Conservation (phyloP, 164 flowering plant species). For the Berberis vulgaris region DNA sequence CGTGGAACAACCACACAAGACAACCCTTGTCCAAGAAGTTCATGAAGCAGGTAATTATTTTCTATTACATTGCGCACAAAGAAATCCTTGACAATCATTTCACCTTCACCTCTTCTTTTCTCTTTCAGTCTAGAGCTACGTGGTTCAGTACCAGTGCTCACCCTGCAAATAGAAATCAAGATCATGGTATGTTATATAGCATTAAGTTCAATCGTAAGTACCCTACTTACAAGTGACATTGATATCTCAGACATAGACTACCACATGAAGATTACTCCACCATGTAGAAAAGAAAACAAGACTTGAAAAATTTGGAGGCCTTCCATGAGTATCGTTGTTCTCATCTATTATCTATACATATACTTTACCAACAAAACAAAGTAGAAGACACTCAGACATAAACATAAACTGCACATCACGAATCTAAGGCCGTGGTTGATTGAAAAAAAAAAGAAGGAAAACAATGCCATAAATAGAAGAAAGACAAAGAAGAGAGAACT, state of each 20-base stretch:
- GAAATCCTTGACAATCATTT: conserved; percentile 62
- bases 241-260: neutral
- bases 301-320: neutral
- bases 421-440: too few species aligned
- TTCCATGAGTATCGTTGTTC: too few species aligned
- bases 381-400: too few species aligned
- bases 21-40: conserved; percentile 63
- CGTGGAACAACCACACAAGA: conserved; percentile 64
- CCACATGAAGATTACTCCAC: neutral
- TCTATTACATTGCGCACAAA: conserved; percentile 61
- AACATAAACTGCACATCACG: too few species aligned
- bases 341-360: too few species aligned
- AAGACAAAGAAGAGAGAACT: too few species aligned
- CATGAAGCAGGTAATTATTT: conserved; percentile 60
- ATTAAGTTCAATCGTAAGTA: too few species aligned
- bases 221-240: neutral
- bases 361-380: too few species aligned
- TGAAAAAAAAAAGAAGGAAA: too few species aligned
- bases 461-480: too few species aligned
- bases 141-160: conserved; percentile 42
- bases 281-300: neutral
- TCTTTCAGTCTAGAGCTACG: conserved; percentile 88
- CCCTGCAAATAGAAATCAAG: conserved; percentile 30
- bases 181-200: neutral
- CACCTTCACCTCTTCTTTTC: conserved; percentile 83